Base-by-base conservation (phyloP, 2,329 filamentous ascomycete genomes). In the Fusarium secorum region DNA sequence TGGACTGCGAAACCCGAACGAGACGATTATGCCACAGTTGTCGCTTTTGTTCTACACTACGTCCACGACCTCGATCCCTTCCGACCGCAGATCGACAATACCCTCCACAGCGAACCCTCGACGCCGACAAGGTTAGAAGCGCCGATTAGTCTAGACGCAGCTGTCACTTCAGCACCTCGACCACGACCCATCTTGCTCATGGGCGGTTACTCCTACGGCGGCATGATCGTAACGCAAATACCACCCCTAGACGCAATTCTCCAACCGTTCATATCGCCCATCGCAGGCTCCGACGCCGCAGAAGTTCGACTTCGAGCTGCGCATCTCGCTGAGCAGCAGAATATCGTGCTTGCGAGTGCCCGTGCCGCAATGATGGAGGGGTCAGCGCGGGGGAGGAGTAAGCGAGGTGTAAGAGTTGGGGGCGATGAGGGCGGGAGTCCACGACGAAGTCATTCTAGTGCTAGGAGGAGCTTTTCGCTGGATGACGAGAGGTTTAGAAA, bases 141-240 rank as follows among this genome's bases (percentile, higher is more conserved):
- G 3, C 38, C 53, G 11, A 55, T 56, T 30, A 49, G 42, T 18
- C 20, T 58, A 11, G 54, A 61, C 24, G 11, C 54, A 4, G 51
- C 60, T 4, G n/a, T 46, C 4, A 55, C 24, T 15, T 30, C 53
- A 38, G 45, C 35, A 4, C 61, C 36, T 24, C 61, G 41, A 7
- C 36, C 20, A 5, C 73, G 70, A 4, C 81, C 80, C 5, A 60
- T 84, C 51, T 76, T 90, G 5, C 75, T 97, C 9, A 83, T 96
- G 11, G 91, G 88, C 4, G 95, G 95, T 17, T 98, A 98, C 79
- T 97, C 94, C 0, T 98, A 98, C 79, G 96, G 96, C 45, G 93
- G 94, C 8, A 87, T 97, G 76, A 88, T 98, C 41, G 90, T 93
- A 4, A 89, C 88, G 1, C 89, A 91, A 62, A 85, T 97, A 0